These are phyloP conservation scores for Saksenaea vasiformis DNA, from an alignment of 371 early-diverging fungal genomes.

Conservation along the genomic window DNA sequence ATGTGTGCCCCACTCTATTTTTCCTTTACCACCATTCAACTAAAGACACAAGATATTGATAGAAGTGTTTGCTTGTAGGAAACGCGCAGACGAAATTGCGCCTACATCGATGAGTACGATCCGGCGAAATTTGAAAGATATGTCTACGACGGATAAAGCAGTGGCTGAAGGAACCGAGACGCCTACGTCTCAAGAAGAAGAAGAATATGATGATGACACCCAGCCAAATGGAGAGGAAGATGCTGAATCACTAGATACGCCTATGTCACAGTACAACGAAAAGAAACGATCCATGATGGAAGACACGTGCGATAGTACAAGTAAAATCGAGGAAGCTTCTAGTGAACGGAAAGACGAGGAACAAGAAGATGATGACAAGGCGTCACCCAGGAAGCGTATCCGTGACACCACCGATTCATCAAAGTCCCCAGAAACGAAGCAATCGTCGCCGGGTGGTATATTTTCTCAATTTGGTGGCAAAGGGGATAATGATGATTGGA, in stretches of 20 bases:
- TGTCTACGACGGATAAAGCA: constrained; percentile 44
- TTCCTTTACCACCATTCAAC: constrained; percentile 1
- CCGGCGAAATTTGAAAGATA: constrained; percentile 48
- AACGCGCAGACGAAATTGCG: constrained; percentile 37
- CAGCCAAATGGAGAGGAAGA: constrained; percentile 19
- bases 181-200: constrained; percentile 11
- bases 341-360: not conserved
- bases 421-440: not conserved
- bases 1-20: constrained; percentile 1
- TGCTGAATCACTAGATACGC: constrained; percentile 10
- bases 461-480: constrained; percentile 37
- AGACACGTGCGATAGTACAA: not conserved
- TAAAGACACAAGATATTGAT: not conserved
- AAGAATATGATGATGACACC: constrained; percentile 5
- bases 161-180: constrained; percentile 12
- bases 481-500: constrained; percentile 38
- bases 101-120: constrained; percentile 34
- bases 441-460: not conserved
- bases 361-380: not conserved
- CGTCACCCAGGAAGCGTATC: not conserved
- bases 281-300: constrained; percentile 7
- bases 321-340: not conserved
- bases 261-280: constrained; percentile 8
- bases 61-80: constrained; percentile 19
- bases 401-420: not conserved